These are phyloP conservation scores for Candida sanyiensis DNA, from an alignment of 805 yeast species.

Conservation along the genomic window DNA sequence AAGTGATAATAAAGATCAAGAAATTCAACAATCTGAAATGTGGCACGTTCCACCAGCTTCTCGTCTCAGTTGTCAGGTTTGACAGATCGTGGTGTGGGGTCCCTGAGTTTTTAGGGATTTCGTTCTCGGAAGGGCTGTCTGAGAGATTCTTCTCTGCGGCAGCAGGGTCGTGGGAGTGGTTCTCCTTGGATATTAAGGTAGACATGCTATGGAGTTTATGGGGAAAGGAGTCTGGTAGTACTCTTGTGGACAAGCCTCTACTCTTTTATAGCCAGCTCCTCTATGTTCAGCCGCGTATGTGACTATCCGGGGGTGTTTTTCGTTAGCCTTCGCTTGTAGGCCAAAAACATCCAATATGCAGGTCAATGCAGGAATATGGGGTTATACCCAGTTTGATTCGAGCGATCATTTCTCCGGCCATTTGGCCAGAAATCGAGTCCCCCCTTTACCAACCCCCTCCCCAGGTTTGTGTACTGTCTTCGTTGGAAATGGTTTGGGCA, in stretches of 20 bases:
- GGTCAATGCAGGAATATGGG: background rate
- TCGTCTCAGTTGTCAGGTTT: background rate
- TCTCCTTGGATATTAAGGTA: background rate
- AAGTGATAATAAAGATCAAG: conserved; percentile 35
- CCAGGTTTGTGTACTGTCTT: too few species aligned
- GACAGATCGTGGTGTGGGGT: background rate
- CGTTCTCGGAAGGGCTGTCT: background rate
- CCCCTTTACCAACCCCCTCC: too few species aligned
- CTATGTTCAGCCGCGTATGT: too few species aligned
- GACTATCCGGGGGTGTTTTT: too few species aligned
- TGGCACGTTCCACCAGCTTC: conserved; percentile 31
- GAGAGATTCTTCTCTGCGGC: background rate
- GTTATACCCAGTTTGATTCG: background rate
- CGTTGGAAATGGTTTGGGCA: too few species aligned
- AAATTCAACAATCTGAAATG: conserved; percentile 34
- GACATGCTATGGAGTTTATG: background rate
- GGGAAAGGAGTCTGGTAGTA: too few species aligned
- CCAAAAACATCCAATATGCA: background rate
- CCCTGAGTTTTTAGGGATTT: too few species aligned
- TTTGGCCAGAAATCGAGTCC: too few species aligned
- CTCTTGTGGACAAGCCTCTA: too few species aligned
- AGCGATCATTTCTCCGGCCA: conserved; percentile 1
- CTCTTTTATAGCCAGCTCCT: too few species aligned
- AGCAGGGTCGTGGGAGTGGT: background rate
- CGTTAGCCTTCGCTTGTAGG: too few species aligned